Evolutionary conservation across 202 grass and related monocot species (phyloP).

Genomic region (Bolboschoenoplectus hybrid): DNA sequence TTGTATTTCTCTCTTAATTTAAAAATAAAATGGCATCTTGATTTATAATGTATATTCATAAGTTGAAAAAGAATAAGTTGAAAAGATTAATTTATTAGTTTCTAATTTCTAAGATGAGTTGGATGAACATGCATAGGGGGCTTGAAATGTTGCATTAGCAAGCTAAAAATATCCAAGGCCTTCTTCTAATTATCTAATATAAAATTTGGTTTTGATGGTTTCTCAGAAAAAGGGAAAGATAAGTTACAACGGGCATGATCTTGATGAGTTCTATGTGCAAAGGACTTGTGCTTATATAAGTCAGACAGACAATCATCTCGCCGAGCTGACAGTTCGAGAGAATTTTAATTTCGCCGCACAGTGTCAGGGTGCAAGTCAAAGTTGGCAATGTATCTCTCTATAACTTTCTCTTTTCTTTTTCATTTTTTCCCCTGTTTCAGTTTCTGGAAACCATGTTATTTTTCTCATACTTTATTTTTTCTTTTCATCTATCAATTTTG

Average conservation of each 20-base stretch:
- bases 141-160: background rate
- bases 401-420: constrained; percentile 24
- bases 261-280: constrained; percentile 64
- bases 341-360: constrained; percentile 70
- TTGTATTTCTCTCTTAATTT: background rate
- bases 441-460: background rate
- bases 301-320: constrained; percentile 77
- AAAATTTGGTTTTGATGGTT: background rate
- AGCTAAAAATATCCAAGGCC: background rate
- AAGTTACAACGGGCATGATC: constrained; percentile 54
- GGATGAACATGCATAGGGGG: background rate
- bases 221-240: constrained; percentile 58
- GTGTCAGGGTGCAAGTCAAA: constrained; percentile 74
- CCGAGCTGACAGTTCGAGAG: constrained; percentile 71
- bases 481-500: constrained; percentile 29
- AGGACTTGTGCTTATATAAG: constrained; percentile 77
- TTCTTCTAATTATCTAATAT: background rate
- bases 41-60: background rate
- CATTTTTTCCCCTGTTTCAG: background rate
- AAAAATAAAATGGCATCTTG: background rate
- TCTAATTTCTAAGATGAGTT: background rate
- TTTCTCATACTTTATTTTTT: background rate
- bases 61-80: background rate
- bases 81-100: background rate
- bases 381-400: constrained; percentile 52